Base-by-base conservation (phyloP, 2,329 filamentous ascomycete genomes). In the Microcera coccophila region DNA sequence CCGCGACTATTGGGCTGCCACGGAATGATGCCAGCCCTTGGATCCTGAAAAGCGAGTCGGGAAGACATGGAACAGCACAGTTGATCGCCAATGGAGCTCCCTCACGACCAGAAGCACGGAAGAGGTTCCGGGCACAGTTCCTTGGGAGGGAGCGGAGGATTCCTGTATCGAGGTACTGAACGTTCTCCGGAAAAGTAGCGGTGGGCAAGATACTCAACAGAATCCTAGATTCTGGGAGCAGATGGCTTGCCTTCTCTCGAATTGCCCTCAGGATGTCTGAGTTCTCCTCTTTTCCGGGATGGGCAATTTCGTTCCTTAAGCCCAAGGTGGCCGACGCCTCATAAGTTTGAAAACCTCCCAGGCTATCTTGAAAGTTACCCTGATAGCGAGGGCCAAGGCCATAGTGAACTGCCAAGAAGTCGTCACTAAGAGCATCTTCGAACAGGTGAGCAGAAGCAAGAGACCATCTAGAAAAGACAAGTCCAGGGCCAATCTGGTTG, bases 341-440 rank as follows among this genome's bases (percentile, higher is more conserved):
- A 61, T 98, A 98, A 0, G 94, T 98, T 61, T 97, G 90, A 59
- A 98, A 95, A 2, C 90, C 91, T 4, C 94, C 93, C 12, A 98
- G 76, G 54, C 89, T 93, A 60, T 98, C 93, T 66, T 98, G 93
- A 55, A 95, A 95, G 61, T 98, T 98, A 14, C 93, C 93, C 59
- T 89, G 84, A 56, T 98, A 98, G 36, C 89, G 82, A 18, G 90
- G 86, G 0, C 93, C 91, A 15, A 98, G 81, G 38, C 90, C 87
- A 61, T 85, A 88, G 58, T 95, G 88, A 1, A 98, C 93, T 11
- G 91, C 85, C 42, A 98, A 75, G 47, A 95, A 79, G 63, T 98
- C 93, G 60, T 97, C 91, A 45, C 89, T 95, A 26, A 96, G 72
- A 0, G 84, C 79, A 45, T 95, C 88, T 44, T 91, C 85, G 49